Evolutionary conservation across 495 filamentous ascomycete species (phyloP), one percentile per base, ranked within the genome.

Genomic region (Tuber umbilicatum): DNA sequence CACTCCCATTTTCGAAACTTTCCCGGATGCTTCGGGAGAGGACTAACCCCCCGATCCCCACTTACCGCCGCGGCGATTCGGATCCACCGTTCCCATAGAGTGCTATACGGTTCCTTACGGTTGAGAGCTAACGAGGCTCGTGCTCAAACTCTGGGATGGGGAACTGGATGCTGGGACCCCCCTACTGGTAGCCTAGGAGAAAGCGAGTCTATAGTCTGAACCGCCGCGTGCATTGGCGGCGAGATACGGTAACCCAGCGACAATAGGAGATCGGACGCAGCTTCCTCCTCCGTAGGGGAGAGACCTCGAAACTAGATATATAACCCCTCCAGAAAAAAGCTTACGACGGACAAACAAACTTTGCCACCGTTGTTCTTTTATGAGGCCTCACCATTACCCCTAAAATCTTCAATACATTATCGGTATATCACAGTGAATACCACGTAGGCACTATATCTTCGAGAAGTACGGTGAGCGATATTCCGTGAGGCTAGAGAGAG

Each of bases 61-160:
- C 88, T 90, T 0, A 92, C 93, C 19, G 89, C 87, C 0, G 91
- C 87, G 2, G 89, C 87, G 71, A 93, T 89, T 3, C 91, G 90
- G 81, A 90, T 10, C 92, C 92, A 39, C n/a, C 1, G 31, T 60
- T 14, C 1, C n/a, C n/a, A 60, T 4, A 60, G n/a, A 31, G n/a
- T 3, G 14, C 50, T n/a, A 1, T 27, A 14, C 50, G 9, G 2
- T 31, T 14, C 23, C 23, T 55, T 55, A 23, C 9, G 2, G 9
- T 12, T 10, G 9, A 50, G 45, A 55, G 23, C 47, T n/a, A 2
- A 23, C 12, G 7, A n/a, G 23, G 45, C 21, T 50, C 23, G 45
- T 21, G 21, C 21, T 7, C 21, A 23, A 50, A 10, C 45, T 50
- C 21, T 23, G 21, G 45, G 17, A 7, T 6, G 23, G 23, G 45